A percentile compares a stretch with the other conserved stretches of the same genome.
phyloP scores from a whole-genome alignment of 208 protist genomes.

The Leishmania braziliensis region DNA sequence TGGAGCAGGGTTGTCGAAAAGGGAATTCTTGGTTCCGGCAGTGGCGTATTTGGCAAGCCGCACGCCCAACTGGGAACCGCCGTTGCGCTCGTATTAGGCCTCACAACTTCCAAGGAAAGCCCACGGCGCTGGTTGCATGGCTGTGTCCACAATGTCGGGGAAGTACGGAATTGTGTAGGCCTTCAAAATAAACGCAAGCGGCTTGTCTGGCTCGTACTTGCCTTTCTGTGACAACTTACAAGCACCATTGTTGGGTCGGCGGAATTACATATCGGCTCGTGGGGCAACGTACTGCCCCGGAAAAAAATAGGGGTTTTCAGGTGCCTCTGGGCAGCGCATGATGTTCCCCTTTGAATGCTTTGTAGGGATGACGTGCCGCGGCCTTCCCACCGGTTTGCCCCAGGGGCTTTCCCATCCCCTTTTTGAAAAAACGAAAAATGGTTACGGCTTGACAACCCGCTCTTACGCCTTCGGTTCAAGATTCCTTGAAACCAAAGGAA shows the following conservation, averaged over 20 bases:
- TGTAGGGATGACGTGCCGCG: conserved; percentile 75
- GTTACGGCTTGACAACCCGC: too few relatives aligned
- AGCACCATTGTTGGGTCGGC: conserved; percentile 68
- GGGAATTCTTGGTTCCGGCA: conserved; percentile 48
- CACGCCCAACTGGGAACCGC: conserved; percentile 65
- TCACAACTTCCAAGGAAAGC: conserved; percentile 84
- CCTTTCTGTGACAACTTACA: conserved; percentile 69
- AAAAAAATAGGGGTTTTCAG: conserved; percentile 82
- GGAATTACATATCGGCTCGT: conserved; percentile 86
- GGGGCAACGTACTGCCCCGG: conserved; percentile 80
- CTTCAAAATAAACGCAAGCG: conserved; percentile 60
- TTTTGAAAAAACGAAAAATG: too few relatives aligned
- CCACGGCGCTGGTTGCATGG: conserved; percentile 83
- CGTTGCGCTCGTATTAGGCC: conserved; percentile 71
- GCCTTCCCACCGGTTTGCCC: conserved; percentile 85
- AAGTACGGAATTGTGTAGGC: conserved; percentile 90
- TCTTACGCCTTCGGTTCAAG: too few relatives aligned
- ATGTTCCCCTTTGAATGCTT: conserved; percentile 86
- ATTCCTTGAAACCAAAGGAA: too few relatives aligned
- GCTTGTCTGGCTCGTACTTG: conserved; percentile 77
- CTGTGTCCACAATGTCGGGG: conserved; percentile 85
- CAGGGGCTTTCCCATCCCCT: too few relatives aligned
- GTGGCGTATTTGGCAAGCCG: conserved; percentile 57
- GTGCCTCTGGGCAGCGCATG: conserved; percentile 87
- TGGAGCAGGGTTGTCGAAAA: conserved; percentile 65